Percentiles rank a stretch among this genome's conserved stretches.
phyloP scores from a whole-genome alignment of 306 rosid species.

The Dalbergia cultrata region DNA sequence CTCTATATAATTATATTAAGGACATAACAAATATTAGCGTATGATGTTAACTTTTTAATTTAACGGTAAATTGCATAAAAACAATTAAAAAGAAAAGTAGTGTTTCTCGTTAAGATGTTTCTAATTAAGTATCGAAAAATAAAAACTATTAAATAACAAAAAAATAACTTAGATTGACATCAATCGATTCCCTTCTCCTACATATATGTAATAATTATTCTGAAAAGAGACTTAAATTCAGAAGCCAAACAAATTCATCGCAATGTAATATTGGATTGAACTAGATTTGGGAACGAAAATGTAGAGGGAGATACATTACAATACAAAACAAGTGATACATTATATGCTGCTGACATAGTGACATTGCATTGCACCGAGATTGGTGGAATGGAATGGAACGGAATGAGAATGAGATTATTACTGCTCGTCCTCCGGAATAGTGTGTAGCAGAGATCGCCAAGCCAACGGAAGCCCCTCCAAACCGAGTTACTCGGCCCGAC shows the following conservation, averaged over 20 bases:
- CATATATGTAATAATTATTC: background rate
- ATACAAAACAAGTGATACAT: background rate
- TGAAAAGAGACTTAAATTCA: conserved; percentile 26
- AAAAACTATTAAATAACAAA: too few species aligned
- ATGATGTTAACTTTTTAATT: too few species aligned
- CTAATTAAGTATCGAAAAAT: too few species aligned
- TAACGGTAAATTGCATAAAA: too few species aligned
- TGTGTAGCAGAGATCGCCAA: conserved; percentile 85
- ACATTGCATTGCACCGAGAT: background rate
- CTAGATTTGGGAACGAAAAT: conserved; percentile 17
- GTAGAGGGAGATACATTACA: background rate
- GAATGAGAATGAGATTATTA: background rate
- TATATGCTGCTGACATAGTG: background rate
- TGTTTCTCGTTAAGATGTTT: too few species aligned
- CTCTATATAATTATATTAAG: background rate
- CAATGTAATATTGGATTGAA: background rate
- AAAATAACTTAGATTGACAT: background rate
- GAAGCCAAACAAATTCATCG: background rate
- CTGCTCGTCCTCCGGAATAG: conserved; percentile 64
- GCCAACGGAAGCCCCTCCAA: conserved; percentile 75
- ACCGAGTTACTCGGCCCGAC: conserved; percentile 66
- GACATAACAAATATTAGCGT: too few species aligned
- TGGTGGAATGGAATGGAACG: background rate
- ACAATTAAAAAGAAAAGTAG: too few species aligned
- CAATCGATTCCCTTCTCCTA: background rate